A percentile compares a stretch with the other conserved stretches of the same genome.
phyloP scores from a whole-genome alignment of 73 alveolate genomes.

The Stentor roeselii region DNA sequence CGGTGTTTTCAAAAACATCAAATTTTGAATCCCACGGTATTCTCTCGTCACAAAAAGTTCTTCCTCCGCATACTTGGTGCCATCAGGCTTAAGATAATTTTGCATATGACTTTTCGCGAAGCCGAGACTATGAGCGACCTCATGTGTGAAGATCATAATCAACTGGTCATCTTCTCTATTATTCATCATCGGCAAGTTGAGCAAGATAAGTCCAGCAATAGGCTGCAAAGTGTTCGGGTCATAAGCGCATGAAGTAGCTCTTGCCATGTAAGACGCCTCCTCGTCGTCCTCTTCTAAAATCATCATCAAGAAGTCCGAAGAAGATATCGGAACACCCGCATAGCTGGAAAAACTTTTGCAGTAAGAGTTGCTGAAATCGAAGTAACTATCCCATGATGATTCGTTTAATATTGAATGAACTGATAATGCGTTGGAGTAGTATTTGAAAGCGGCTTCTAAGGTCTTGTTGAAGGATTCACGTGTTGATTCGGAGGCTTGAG shows the following conservation, averaged over 20 bases:
- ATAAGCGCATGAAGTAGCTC: conserved; percentile 5
- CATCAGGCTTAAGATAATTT: neutral
- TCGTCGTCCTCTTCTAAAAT: neutral
- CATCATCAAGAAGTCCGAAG: too few species aligned
- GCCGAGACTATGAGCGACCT: neutral
- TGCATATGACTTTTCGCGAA: neutral
- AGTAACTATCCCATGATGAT: neutral
- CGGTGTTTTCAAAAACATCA: neutral
- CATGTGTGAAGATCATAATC: neutral
- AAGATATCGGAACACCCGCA: too few species aligned
- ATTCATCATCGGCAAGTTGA: neutral
- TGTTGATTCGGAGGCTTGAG: neutral
- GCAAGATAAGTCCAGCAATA: neutral
- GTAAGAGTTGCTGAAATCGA: too few species aligned
- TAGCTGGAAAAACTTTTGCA: too few species aligned
- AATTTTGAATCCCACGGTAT: neutral
- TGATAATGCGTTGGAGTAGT: neutral
- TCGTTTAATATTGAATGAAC: neutral
- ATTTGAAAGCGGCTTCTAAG: neutral
- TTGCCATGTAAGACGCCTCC: neutral
- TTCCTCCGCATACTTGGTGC: neutral
- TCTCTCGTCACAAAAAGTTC: neutral
- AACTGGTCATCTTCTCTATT: neutral
- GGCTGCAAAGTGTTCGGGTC: neutral
- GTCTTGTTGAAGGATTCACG: neutral